Base-by-base conservation (phyloP, 768 basidiomycete genomes). In the Cystofilobasidium bisporidii region DNA sequence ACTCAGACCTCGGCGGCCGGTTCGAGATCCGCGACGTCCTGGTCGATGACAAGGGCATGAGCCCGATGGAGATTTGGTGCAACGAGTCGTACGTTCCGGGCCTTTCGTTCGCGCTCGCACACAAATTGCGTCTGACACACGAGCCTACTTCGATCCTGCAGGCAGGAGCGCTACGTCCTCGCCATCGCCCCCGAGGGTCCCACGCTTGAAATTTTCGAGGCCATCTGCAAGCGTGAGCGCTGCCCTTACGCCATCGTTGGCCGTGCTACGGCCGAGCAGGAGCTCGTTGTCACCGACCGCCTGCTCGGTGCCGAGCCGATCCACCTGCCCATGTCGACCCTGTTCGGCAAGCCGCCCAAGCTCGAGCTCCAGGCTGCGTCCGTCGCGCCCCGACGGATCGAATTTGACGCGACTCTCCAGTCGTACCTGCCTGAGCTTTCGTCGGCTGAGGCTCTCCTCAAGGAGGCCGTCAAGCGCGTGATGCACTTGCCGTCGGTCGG, bases 11-110 rank as follows among this genome's bases (percentile, higher is more conserved):
- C 8, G 96, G 96, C 11, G 96, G 90, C 0, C 81, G 75, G 5
- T 92, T 98, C 74, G 96, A 99, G 79, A 93, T 99, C 72, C 81
- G 94, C 26, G 89, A 97, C 72, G 86, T 99, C 10, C 82, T 90
- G 30, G 85, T 96, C 47, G 94, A 91, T 33, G 96, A 98, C 76
- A 81, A 83, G 28, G 87, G 88, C 45, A 90, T 99, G 89, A 92
- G 90, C 5, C 96, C 96, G 0, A 97, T 99, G 94, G 94, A 98
- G 79, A 97, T 98, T 60, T 99, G 96, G 96, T 98, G 96, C 76
- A 99, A 99, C 78, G 96, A 99, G 78, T 88, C 59, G 66, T 67
- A 6, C 20, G 53, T 61, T 3, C 22, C 20, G 24, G 28, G 2
- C 18, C 18, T 40, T 47, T 28, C 2, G 28, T 65, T 9, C 38